phyloP scores from a whole-genome alignment of 768 basidiomycete genomes.

The Trametes cinnabarina region DNA sequence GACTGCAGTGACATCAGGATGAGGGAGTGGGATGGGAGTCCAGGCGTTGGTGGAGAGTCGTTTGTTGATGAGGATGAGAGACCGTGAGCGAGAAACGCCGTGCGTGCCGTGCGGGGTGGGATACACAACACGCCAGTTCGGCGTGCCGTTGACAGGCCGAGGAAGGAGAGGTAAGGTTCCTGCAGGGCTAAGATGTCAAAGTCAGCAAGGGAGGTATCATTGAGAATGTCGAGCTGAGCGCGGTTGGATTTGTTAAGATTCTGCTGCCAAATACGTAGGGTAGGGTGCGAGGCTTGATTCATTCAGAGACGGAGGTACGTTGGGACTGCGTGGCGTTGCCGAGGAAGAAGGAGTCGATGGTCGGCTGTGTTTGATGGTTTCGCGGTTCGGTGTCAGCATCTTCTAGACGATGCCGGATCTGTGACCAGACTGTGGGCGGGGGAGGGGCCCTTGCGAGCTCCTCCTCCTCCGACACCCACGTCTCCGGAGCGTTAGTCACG shows the following conservation, averaged over 20 bases:
- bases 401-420: background rate
- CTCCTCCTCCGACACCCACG: constrained; percentile 4
- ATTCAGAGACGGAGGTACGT: background rate
- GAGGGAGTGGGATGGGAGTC: constrained; percentile 4
- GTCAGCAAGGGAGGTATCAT: constrained; percentile 1
- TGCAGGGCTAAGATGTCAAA: constrained; percentile 38
- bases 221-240: constrained; percentile 21
- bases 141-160: constrained; percentile 16
- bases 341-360: background rate
- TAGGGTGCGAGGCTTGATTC: background rate
- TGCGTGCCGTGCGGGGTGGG: constrained; percentile 23
- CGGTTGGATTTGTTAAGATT: constrained; percentile 29
- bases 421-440: constrained; percentile 8
- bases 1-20: constrained; percentile 31
- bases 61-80: constrained; percentile 14
- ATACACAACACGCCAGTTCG: constrained; percentile 25
- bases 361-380: background rate
- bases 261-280: constrained; percentile 28
- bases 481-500: background rate
- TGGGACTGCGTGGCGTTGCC: too few species aligned
- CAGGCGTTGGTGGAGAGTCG: constrained; percentile 16
- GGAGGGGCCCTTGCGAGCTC: background rate
- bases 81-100: background rate
- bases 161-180: constrained; percentile 36
- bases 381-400: background rate